These are phyloP conservation scores for Coniochaeta prunicola DNA, from an alignment of 2,329 filamentous ascomycete genomes.

Conservation along the genomic window DNA sequence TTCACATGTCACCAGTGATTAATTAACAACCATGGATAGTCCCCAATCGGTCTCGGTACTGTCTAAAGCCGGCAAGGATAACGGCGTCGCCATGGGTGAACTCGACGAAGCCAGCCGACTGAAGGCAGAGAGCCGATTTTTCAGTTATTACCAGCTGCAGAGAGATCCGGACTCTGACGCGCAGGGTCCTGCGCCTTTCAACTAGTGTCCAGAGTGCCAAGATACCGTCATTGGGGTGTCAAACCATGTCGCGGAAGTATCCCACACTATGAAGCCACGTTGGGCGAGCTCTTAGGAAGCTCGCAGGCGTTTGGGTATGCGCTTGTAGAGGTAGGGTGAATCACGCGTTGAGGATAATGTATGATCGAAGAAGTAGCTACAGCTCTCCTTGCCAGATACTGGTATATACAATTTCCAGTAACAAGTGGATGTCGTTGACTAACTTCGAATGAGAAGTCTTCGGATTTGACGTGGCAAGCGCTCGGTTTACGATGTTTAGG, in stretches of 20 bases:
- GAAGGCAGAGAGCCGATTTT: slow-evolving; percentile 44
- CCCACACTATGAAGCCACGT: background rate
- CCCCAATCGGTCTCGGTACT: slow-evolving; percentile 37
- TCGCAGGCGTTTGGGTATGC: too few relatives aligned
- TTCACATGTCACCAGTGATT: too few relatives aligned
- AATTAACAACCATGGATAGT: slow-evolving; percentile 27
- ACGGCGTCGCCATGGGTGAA: slow-evolving; percentile 31
- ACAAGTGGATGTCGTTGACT: too few relatives aligned
- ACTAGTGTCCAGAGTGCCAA: slow-evolving; percentile 25
- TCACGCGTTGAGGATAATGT: too few relatives aligned
- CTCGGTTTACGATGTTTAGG: background rate
- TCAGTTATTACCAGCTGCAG: slow-evolving; percentile 47
- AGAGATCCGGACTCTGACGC: slow-evolving; percentile 36
- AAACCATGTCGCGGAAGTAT: background rate
- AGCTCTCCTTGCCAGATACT: too few relatives aligned
- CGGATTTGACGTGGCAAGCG: too few relatives aligned
- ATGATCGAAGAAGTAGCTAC: too few relatives aligned
- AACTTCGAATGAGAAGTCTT: too few relatives aligned
- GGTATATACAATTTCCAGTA: too few relatives aligned
- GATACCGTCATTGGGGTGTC: background rate
- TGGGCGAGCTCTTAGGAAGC: background rate
- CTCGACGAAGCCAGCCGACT: slow-evolving; percentile 43
- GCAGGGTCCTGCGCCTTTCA: slow-evolving; percentile 44
- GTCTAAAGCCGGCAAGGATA: slow-evolving; percentile 36
- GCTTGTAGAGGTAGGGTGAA: too few relatives aligned